Percentiles rank a stretch among this genome's conserved stretches.
Evolutionary conservation across 2,329 filamentous ascomycete species (phyloP).

Genomic region (Boeremia exigua): DNA sequence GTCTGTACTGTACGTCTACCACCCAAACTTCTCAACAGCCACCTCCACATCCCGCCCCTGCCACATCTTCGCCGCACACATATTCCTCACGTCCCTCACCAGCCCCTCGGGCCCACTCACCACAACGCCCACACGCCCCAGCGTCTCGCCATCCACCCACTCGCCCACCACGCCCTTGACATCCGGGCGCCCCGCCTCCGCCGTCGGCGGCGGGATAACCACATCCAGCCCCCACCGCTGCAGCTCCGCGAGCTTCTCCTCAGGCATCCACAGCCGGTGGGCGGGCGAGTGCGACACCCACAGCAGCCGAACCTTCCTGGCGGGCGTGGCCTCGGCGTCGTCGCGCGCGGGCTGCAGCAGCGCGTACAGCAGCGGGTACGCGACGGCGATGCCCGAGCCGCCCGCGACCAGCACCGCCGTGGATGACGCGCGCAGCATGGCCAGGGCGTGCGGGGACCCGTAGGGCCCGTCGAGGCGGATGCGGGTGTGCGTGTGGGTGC

Average conservation of each 20-base stretch:
- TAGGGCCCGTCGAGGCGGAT: slow-evolving; percentile 70
- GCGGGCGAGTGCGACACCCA: slow-evolving; percentile 64
- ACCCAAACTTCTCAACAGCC: slow-evolving; percentile 71
- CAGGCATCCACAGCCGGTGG: slow-evolving; percentile 63
- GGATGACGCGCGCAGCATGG: slow-evolving; percentile 59
- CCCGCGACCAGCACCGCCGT: slow-evolving; percentile 65
- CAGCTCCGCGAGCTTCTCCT: slow-evolving; percentile 58
- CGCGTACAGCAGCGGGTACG: slow-evolving; percentile 66
- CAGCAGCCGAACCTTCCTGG: slow-evolving; percentile 57
- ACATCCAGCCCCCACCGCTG: slow-evolving; percentile 58
- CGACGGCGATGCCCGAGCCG: slow-evolving; percentile 69
- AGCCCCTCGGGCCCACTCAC: slow-evolving; percentile 69
- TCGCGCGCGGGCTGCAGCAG: slow-evolving; percentile 42
- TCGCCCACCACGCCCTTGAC: slow-evolving; percentile 53
- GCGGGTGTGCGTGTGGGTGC: slow-evolving; percentile 49
- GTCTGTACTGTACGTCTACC: slow-evolving; percentile 47
- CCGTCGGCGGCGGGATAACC: slow-evolving; percentile 62
- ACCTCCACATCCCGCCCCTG: slow-evolving; percentile 59
- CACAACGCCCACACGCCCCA: slow-evolving; percentile 57
- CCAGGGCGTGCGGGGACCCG: slow-evolving; percentile 63
- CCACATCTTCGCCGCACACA: slow-evolving; percentile 58
- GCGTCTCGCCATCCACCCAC: slow-evolving; percentile 40
- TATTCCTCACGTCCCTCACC: slow-evolving; percentile 66
- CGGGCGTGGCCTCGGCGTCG: slow-evolving; percentile 3
- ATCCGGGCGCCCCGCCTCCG: slow-evolving; percentile 61